Percentiles rank a stretch among this genome's conserved stretches.
phyloP scores from a whole-genome alignment of 2,329 filamentous ascomycete species.

The Fonsecaea pedrosoi region DNA sequence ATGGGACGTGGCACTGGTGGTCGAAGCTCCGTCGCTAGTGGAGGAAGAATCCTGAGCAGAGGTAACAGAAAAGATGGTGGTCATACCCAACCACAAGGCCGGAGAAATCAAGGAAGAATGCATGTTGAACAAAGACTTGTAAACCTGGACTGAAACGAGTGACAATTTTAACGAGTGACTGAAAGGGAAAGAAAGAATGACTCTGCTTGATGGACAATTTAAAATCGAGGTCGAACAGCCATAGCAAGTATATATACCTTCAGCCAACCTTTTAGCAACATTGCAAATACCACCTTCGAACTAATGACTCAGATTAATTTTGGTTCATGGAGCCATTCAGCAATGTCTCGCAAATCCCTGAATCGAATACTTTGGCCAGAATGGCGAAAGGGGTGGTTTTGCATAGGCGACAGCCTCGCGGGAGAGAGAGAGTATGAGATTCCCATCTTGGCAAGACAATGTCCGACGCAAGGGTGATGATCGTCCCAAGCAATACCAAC shows the following conservation, averaged over 20 bases:
- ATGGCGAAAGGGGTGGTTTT: constrained; percentile 8
- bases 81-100: constrained; percentile 29
- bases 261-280: constrained; percentile 7
- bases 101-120: constrained; percentile 34
- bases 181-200: constrained; percentile 23
- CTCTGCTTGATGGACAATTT: constrained; percentile 17
- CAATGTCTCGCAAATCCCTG: constrained; percentile 29
- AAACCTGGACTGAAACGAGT: constrained; percentile 28
- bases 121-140: constrained; percentile 25
- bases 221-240: background rate
- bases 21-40: background rate
- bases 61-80: constrained; percentile 22
- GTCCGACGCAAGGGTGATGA: constrained; percentile 32
- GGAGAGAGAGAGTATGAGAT: background rate
- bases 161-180: constrained; percentile 26
- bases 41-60: constrained; percentile 18
- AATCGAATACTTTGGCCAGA: constrained; percentile 7
- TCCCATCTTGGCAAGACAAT: constrained; percentile 17
- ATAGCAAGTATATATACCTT: constrained; percentile 27
- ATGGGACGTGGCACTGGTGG: constrained; percentile 2
- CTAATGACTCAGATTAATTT: constrained; percentile 32
- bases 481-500: constrained; percentile 14
- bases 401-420: constrained; percentile 10
- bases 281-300: constrained; percentile 3
- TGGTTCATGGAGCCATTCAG: constrained; percentile 7